Base-by-base conservation (phyloP, 805 yeast species). In the Tetrapisispora nanseiensis region DNA sequence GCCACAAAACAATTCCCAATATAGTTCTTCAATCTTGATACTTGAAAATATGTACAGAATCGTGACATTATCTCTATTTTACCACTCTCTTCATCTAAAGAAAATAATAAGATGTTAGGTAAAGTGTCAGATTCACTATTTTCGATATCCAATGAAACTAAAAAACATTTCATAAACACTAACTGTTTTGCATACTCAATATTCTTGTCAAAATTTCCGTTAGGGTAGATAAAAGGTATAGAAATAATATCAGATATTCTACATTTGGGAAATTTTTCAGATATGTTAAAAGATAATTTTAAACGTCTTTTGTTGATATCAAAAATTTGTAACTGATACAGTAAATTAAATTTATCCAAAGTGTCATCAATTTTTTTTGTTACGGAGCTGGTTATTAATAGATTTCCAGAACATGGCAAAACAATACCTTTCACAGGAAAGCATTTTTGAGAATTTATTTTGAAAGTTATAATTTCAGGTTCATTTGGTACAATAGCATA, bases 11-110 rank as follows among this genome's bases (percentile, higher is more conserved):
- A 19, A 28, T 63, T 50, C 37, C 55, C 54, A 6, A 45, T 47
- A 46, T 59, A 65, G 38, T 53, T 60, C 6, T 50, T 42, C 24
- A 67, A 38, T 0, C 56, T 49, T 2, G 51, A 49, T 7, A 59
- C 44, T 13, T 47, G 23, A 33, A 31, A 46, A 1, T 37, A 34
- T 1, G 54, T 51, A 28, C 54, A 53, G n/a, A 57, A 43, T 4
- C 55, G 50, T 12, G 44, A 41, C 22, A 52, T 55, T 5, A 58
- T 52, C 30, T 62, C 62, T 6, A 66, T 42, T 8, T 44, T 37
- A 2, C 67, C 69, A 16, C 44, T 45, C 12, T 45, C 46, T 26
- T 65, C 66, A 53, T 66, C 70, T 18, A 67, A 45, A 0, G 67
- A 52, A 37, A 65, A 63, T 7, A 67, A 43, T 47, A 61, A 44